Evolutionary conservation across 768 basidiomycete species (phyloP).

Genomic region (Phlebiopsis flavidoalba): DNA sequence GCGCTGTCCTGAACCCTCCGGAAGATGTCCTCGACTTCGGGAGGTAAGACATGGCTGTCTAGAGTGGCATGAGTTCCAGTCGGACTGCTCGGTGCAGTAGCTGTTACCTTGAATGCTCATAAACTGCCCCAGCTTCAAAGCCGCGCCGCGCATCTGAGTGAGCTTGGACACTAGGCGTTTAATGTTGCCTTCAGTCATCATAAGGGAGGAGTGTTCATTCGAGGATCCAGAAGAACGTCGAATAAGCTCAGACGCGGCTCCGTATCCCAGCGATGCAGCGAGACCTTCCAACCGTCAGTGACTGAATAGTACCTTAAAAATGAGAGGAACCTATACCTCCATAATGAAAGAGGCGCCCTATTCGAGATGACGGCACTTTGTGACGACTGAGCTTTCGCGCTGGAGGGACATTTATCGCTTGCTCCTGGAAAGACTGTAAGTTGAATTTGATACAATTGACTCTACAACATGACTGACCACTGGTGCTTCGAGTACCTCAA

Average conservation of each 20-base stretch:
- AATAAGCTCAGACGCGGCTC: slow-evolving; percentile 83
- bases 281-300: slow-evolving; percentile 50
- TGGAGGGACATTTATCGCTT: slow-evolving; percentile 12
- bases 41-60: slow-evolving; percentile 88
- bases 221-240: slow-evolving; percentile 53
- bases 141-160: slow-evolving; percentile 95
- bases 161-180: slow-evolving; percentile 86
- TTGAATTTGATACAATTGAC: too few species aligned
- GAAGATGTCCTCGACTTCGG: slow-evolving; percentile 85
- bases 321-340: slow-evolving; percentile 56
- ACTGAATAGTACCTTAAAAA: neutral
- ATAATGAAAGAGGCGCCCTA: slow-evolving; percentile 91
- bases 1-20: slow-evolving; percentile 90
- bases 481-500: neutral
- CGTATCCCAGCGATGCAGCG: slow-evolving; percentile 83
- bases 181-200: slow-evolving; percentile 91
- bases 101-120: slow-evolving; percentile 86
- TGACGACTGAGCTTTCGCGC: slow-evolving; percentile 67
- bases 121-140: slow-evolving; percentile 95
- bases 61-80: neutral
- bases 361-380: slow-evolving; percentile 83
- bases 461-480: neutral
- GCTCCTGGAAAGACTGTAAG: neutral
- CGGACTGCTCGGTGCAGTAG: too few species aligned
- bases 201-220: slow-evolving; percentile 43